phyloP scores from a whole-genome alignment of 2,329 filamentous ascomycete species.

The Colletotrichum godetiae region DNA sequence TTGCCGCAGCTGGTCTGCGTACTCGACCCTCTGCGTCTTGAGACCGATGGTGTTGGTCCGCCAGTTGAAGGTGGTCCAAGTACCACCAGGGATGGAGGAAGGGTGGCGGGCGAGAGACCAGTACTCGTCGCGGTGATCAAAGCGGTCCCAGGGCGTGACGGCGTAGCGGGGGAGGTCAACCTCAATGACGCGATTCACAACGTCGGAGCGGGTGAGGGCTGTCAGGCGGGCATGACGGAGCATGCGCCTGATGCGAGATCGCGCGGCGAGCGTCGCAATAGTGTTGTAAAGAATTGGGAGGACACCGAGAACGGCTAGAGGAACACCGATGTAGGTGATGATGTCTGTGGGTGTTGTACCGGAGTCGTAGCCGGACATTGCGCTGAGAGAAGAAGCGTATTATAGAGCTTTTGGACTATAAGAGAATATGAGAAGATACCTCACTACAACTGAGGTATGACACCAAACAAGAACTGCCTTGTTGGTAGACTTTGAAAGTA shows the following conservation, averaged over 20 bases:
- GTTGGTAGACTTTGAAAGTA: neutral
- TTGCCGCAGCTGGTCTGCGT: slow-evolving; percentile 66
- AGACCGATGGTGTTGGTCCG: slow-evolving; percentile 70
- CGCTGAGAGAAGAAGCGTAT: neutral
- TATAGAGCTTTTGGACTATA: neutral
- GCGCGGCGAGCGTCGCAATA: slow-evolving; percentile 66
- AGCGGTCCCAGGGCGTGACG: slow-evolving; percentile 69
- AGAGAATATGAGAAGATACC: neutral
- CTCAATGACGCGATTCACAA: slow-evolving; percentile 75
- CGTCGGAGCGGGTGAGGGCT: slow-evolving; percentile 70
- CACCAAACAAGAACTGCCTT: neutral
- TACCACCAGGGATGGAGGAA: slow-evolving; percentile 67
- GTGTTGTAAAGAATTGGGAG: slow-evolving; percentile 76
- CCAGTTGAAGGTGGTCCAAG: slow-evolving; percentile 76
- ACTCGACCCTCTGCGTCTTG: slow-evolving; percentile 72
- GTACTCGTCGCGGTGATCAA: slow-evolving; percentile 64
- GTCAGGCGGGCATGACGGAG: slow-evolving; percentile 67
- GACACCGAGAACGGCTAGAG: slow-evolving; percentile 68
- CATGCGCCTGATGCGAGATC: slow-evolving; percentile 70
- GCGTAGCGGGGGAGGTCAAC: slow-evolving; percentile 74
- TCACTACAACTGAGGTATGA: neutral
- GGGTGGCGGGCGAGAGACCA: slow-evolving; percentile 65
- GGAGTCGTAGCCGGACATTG: slow-evolving; percentile 18
- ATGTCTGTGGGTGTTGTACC: slow-evolving; percentile 13
- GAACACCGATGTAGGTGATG: slow-evolving; percentile 43